Percentiles rank a stretch among this genome's conserved stretches.
These are phyloP conservation scores for Meripilus lineatus DNA, from an alignment of 1,284 basidiomycete genomes.

Conservation along the genomic window DNA sequence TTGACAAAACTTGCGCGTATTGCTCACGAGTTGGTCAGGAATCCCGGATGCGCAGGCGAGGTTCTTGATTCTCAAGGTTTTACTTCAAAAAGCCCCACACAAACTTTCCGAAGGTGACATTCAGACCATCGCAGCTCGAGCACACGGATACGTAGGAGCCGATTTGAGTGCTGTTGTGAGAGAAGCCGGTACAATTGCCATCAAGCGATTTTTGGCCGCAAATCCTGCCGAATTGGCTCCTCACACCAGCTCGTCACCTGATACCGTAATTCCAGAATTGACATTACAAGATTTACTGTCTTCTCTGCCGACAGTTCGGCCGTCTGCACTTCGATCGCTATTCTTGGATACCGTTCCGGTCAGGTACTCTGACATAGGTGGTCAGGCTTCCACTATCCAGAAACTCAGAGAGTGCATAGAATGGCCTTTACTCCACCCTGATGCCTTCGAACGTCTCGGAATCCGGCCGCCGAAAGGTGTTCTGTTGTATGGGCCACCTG, in stretches of 20 bases:
- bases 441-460: conserved; percentile 84
- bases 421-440: conserved; percentile 89
- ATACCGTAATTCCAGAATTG: conserved; percentile 37
- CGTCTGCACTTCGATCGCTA: conserved; percentile 92
- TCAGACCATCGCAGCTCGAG: conserved; percentile 64
- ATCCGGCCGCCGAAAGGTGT: conserved; percentile 88
- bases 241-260: no score
- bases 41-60: conserved; percentile 87
- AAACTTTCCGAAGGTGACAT: conserved; percentile 60
- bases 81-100: conserved; percentile 81
- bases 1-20: not conserved
- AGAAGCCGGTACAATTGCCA: conserved; percentile 88
- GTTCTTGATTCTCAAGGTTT: conserved; percentile 76
- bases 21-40: conserved; percentile 42
- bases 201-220: conserved; percentile 68
- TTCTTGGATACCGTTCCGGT: conserved; percentile 86
- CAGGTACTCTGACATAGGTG: conserved; percentile 87
- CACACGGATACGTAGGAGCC: conserved; percentile 97
- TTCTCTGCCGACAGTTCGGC: conserved; percentile 78
- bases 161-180: conserved; percentile 91
- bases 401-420: conserved; percentile 87
- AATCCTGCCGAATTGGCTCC: conserved; percentile 16
- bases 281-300: conserved; percentile 62
- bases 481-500: conserved; percentile 93
- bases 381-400: conserved; percentile 75